A percentile compares a stretch with the other conserved stretches of the same genome.
These are phyloP conservation scores for Xylariaceae sp. DNA, from an alignment of 2,329 filamentous ascomycete genomes.

Conservation along the genomic window DNA sequence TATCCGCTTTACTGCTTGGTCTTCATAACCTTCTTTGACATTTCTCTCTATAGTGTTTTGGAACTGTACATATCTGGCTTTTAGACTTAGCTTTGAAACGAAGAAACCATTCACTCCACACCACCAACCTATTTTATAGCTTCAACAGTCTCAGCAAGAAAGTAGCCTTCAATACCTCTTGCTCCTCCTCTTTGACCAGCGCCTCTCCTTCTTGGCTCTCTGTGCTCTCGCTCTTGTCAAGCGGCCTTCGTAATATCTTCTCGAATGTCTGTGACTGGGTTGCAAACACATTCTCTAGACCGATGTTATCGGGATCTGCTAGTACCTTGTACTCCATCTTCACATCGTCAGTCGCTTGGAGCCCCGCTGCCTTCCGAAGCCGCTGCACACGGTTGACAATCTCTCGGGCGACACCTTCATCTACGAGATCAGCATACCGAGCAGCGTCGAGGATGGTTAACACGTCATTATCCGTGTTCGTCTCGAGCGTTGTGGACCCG, in stretches of 20 bases:
- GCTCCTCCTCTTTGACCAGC: conserved; percentile 76
- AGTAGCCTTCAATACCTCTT: conserved; percentile 79
- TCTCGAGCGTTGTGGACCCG: conserved; percentile 71
- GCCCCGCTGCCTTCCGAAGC: conserved; percentile 86
- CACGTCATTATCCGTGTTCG: conserved; percentile 84
- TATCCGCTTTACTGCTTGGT: no score
- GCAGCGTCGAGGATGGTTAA: conserved; percentile 85
- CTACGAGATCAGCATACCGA: conserved; percentile 77
- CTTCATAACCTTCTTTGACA: no score
- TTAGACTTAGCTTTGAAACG: no score
- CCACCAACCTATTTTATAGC: conserved; percentile 53
- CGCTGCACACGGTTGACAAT: conserved; percentile 91
- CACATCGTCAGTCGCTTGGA: conserved; percentile 89
- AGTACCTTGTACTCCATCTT: conserved; percentile 89
- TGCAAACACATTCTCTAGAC: conserved; percentile 65
- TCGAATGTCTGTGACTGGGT: conserved; percentile 66
- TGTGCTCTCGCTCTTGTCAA: conserved; percentile 65
- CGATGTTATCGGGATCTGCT: conserved; percentile 72
- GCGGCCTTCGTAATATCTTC: conserved; percentile 71
- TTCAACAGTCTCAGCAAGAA: conserved; percentile 74
- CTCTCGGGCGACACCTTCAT: conserved; percentile 86
- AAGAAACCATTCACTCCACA: conserved; percentile 1
- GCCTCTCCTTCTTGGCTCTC: conserved; percentile 55
- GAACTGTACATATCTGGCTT: no score
- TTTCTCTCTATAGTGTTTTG: no score